Evolutionary conservation across 441 rosid genomes (phyloP).

Genomic region (Euphorbia schlechtendalii): DNA sequence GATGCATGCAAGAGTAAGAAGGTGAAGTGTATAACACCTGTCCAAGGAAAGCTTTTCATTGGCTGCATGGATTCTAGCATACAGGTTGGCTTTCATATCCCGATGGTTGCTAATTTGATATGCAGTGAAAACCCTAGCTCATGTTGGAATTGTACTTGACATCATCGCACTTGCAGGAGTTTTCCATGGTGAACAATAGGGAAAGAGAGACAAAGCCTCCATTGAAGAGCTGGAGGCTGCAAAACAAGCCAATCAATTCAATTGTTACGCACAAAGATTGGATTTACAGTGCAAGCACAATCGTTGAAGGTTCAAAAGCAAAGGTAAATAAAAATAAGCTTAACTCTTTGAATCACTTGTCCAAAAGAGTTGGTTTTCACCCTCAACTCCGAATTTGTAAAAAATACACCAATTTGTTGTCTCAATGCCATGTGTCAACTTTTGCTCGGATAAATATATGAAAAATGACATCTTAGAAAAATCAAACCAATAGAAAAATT

Average conservation of each 20-base stretch:
- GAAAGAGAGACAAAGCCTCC: constrained; percentile 74
- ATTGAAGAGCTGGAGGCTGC: constrained; percentile 64
- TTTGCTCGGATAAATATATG: no score
- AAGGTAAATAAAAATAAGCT: constrained; percentile 40
- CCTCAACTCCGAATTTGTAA: no score
- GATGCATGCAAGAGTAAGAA: constrained; percentile 52
- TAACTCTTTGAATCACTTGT: no score
- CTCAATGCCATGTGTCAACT: no score
- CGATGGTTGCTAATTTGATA: no score
- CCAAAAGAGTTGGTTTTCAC: no score
- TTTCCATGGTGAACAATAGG: constrained; percentile 38
- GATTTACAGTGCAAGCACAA: constrained; percentile 63
- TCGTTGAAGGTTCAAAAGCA: constrained; percentile 61
- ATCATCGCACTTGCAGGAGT: constrained; percentile 44
- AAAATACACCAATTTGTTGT: no score
- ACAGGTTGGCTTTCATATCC: constrained; percentile 38
- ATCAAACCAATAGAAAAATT: no score
- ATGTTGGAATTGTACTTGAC: not conserved
- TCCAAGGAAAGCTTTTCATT: constrained; percentile 61
- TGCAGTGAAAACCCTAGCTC: no score
- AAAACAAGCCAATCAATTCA: constrained; percentile 61
- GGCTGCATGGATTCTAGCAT: constrained; percentile 89
- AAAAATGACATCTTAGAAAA: no score
- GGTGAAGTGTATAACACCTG: constrained; percentile 51
- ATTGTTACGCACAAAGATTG: constrained; percentile 70